phyloP scores from a whole-genome alignment of 148 eudicot species.

The Cornus florida region DNA sequence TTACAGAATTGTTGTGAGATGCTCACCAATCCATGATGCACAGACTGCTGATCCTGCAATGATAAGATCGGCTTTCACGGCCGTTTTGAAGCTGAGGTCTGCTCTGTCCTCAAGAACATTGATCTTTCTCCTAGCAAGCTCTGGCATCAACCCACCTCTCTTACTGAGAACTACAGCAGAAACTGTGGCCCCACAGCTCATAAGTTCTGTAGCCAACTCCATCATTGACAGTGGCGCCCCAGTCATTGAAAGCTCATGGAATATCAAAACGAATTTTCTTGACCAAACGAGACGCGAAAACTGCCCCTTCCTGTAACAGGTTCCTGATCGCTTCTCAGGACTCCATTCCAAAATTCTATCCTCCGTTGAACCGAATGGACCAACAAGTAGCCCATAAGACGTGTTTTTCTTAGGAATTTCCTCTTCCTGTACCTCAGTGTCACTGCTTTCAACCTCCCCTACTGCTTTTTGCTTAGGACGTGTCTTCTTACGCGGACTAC shows the following conservation, averaged over 20 bases:
- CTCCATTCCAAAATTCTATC: conserved; percentile 90
- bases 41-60: conserved; percentile 99
- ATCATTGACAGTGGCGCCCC: conserved; percentile 99
- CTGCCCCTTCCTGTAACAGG: conserved; percentile 88
- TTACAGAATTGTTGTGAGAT: conserved; percentile 4
- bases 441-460: conserved; percentile 28
- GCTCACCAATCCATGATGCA: conserved; percentile 92
- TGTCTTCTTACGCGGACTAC: conserved; percentile 42
- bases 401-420: conserved; percentile 66
- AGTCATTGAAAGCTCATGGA: conserved; percentile 97
- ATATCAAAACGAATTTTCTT: conserved; percentile 80
- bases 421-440: conserved; percentile 53
- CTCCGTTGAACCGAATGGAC: conserved; percentile 87
- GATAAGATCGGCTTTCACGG: conserved; percentile 94
- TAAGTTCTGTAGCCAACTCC: conserved; percentile 89
- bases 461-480: conserved; percentile 35
- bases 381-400: conserved; percentile 78
- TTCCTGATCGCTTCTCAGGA: conserved; percentile 85
- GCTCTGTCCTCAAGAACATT: conserved; percentile 82
- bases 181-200: conserved; percentile 98
- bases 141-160: conserved; percentile 87
- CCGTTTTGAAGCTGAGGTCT: conserved; percentile 82
- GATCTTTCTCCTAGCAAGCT: conserved; percentile 82
- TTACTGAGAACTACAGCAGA: conserved; percentile 79
- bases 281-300: conserved; percentile 98